phyloP scores from a whole-genome alignment of 2,329 filamentous ascomycete genomes.

The Scedosporium aurantiacum region DNA sequence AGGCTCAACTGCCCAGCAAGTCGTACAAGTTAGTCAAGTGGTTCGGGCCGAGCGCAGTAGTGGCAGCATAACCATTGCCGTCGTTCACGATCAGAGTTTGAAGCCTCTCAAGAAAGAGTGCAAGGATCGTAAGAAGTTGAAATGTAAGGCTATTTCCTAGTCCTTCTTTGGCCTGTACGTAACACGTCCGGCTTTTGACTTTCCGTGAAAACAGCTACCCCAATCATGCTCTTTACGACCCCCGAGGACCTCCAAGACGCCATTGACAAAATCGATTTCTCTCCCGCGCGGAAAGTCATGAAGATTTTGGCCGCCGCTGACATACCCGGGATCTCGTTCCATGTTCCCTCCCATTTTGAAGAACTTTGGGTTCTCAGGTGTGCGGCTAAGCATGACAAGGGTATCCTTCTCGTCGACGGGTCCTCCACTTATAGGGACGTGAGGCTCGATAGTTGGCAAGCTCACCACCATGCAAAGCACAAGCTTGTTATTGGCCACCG shows the following conservation, averaged over 20 bases:
- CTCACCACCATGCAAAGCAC: constrained; percentile 6
- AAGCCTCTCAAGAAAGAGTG: no score
- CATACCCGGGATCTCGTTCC: constrained; percentile 4
- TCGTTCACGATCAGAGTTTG: no score
- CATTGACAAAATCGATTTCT: constrained; percentile 4
- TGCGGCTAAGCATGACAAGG: neutral
- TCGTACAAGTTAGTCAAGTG: no score
- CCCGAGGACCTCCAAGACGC: constrained; percentile 5
- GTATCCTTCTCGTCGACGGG: constrained; percentile 5
- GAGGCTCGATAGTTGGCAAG: constrained; percentile 7
- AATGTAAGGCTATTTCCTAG: no score
- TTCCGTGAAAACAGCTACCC: no score
- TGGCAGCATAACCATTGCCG: no score
- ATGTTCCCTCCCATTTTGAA: constrained; percentile 6
- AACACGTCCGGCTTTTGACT: no score
- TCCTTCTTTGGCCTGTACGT: no score
- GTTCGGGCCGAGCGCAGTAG: no score
- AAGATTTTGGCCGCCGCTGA: constrained; percentile 6
- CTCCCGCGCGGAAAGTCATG: neutral
- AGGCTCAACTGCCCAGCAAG: no score
- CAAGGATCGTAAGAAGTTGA: no score
- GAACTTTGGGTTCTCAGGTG: constrained; percentile 2
- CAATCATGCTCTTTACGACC: neutral
- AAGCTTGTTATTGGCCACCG: constrained; percentile 5
- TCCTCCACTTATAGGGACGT: constrained; percentile 6